Evolutionary conservation across 2,329 filamentous ascomycete species (phyloP).

Genomic region (Cercospora janseana): DNA sequence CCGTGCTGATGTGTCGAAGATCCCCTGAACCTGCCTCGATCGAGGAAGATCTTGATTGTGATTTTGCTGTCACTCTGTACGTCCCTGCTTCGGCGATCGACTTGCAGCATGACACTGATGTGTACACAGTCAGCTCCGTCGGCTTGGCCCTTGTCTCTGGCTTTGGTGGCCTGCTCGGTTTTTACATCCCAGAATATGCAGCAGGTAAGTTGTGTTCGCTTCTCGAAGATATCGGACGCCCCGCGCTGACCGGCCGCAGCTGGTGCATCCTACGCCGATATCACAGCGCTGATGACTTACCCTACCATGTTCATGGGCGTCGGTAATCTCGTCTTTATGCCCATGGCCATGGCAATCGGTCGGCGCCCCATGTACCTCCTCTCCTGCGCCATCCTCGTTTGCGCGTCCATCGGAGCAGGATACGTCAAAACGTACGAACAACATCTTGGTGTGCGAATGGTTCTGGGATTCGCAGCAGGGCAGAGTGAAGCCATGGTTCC

Average conservation of each 20-base stretch:
- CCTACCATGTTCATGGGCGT: constrained; percentile 38
- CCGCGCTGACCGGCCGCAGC: constrained; percentile 15
- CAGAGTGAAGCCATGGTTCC: constrained; percentile 31
- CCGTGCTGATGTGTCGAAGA: constrained; percentile 24
- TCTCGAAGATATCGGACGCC: neutral
- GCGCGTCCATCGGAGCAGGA: constrained; percentile 31
- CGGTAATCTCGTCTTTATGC: constrained; percentile 39
- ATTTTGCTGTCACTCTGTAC: constrained; percentile 34
- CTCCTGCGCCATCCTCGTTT: constrained; percentile 34
- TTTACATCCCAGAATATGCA: constrained; percentile 44
- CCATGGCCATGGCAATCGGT: constrained; percentile 37
- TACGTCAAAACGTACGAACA: constrained; percentile 25
- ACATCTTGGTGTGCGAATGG: constrained; percentile 34
- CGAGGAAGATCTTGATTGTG: constrained; percentile 35
- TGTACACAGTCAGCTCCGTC: constrained; percentile 40
- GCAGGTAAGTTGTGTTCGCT: constrained; percentile 19
- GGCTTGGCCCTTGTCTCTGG: constrained; percentile 44
- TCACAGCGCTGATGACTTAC: constrained; percentile 40
- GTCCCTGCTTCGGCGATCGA: neutral
- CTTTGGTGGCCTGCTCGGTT: constrained; percentile 44
- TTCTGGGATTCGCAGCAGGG: constrained; percentile 36
- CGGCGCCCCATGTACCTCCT: constrained; percentile 36
- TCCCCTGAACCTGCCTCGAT: constrained; percentile 35
- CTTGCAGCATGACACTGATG: neutral
- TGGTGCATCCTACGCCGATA: constrained; percentile 43